Base-by-base conservation (phyloP, 345 rosid genomes). In the Rhizophora mangle region DNA sequence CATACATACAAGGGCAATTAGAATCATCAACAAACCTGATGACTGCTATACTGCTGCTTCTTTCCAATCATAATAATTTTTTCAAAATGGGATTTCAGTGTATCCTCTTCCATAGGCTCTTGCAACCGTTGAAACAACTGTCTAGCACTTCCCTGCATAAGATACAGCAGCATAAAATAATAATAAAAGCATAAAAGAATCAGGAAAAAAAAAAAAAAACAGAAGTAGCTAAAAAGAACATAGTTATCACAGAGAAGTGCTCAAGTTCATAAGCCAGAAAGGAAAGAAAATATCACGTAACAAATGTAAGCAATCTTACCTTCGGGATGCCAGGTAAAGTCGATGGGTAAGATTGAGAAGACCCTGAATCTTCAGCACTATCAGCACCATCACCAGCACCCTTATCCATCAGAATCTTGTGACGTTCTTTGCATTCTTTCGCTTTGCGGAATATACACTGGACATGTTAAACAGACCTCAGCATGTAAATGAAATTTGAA, bases 251-350 rank as follows among this genome's bases (percentile, higher is more conserved):
- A 56, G 6, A 6, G 0, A 21, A 24, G 6, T 56, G 60, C 60
- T 24, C 7, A 24, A 56, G 46, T 19, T 32, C 62, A 49, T 20
- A 16, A 54, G 3, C 37, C 32, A 68, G 36, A 46, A 22, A n/a
- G 20, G 15, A 69, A 30, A 56, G 60, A 27, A 20, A 56, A 56
- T 56, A 56, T 21, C 49, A 27, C 2, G 31, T 9, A 56, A 62
- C 49, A 68, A 49, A 51, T 49, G 13, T 62, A 32, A 59, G 64
- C 18, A 63, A 58, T 63, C 75, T 68, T 77, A 83, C 99, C 98
- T 90, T 92, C 5, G 99, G 99, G 53, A 96, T 96, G 85, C 99
- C 99, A 75, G 99, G 99, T 78, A 96, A 84, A 70, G 98, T 90
- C 71, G 99, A 95, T 67, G 99, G 99, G 79, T 96, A 96, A 77